phyloP scores from a whole-genome alignment of 139 green algal species.

The Chlamydomonas asymmetrica region DNA sequence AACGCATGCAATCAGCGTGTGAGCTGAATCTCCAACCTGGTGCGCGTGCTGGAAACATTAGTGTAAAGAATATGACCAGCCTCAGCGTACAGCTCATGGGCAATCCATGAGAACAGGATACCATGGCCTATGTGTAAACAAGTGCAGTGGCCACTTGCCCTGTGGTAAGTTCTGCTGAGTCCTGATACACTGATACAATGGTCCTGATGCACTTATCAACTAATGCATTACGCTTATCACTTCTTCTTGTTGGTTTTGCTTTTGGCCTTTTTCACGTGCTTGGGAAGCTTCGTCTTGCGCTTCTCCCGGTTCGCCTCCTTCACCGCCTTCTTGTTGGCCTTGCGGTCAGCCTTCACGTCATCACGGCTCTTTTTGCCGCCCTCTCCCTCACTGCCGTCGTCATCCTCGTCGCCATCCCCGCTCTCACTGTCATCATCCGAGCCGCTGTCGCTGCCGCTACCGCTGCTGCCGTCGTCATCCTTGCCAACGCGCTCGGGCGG shows the following conservation, averaged over 20 bases:
- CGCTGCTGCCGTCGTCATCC: neutral
- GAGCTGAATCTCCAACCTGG: too few relatives aligned
- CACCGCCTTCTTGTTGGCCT: slow-evolving; percentile 78
- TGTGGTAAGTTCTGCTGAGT: too few relatives aligned
- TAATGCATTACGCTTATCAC: slow-evolving; percentile 12
- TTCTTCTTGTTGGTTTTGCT: slow-evolving; percentile 64
- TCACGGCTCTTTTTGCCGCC: slow-evolving; percentile 48
- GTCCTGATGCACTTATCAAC: too few relatives aligned
- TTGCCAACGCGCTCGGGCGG: neutral
- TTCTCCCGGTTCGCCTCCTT: slow-evolving; percentile 90
- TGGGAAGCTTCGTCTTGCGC: slow-evolving; percentile 90
- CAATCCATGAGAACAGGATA: too few relatives aligned
- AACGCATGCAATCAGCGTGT: too few relatives aligned
- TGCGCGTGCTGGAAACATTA: too few relatives aligned
- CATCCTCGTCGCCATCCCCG: slow-evolving; percentile 36
- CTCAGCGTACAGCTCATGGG: too few relatives aligned
- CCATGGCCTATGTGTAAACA: too few relatives aligned
- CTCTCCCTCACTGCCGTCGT: slow-evolving; percentile 15
- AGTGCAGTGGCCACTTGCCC: too few relatives aligned
- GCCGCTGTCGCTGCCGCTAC: slow-evolving; percentile 15
- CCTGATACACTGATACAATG: too few relatives aligned
- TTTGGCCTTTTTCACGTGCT: slow-evolving; percentile 91
- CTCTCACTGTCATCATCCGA: slow-evolving; percentile 27
- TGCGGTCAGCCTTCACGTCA: slow-evolving; percentile 54
- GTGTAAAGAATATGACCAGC: too few relatives aligned